A percentile compares a stretch with the other conserved stretches of the same genome.
Conservation (phyloP, 371 early-diverging fungal genomes). For the Mortierella sp. region DNA sequence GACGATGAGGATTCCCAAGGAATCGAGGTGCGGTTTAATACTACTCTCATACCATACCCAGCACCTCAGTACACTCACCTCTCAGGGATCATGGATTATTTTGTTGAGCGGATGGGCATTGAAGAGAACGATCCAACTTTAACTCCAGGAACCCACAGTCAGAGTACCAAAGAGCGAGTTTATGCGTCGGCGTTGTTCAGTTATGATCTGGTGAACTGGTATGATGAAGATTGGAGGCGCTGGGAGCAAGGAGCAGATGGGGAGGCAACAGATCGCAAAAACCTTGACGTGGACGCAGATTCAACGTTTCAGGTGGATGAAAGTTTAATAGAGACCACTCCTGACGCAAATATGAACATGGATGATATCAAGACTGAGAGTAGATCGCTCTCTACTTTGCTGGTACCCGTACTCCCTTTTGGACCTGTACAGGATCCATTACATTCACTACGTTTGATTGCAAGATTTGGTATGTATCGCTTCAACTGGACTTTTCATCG, state of each 20-base stretch:
- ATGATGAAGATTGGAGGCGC: slow-evolving; percentile 64
- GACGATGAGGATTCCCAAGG: slow-evolving; percentile 19
- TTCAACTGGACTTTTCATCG: background rate
- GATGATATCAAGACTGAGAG: slow-evolving; percentile 35
- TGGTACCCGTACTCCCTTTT: slow-evolving; percentile 62
- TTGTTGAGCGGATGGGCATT: slow-evolving; percentile 44
- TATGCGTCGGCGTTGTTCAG: slow-evolving; percentile 62
- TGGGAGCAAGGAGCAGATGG: slow-evolving; percentile 47
- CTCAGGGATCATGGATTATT: slow-evolving; percentile 39
- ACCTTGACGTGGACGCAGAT: background rate
- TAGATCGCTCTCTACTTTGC: slow-evolving; percentile 9
- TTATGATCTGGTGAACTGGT: slow-evolving; percentile 67
- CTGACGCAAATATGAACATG: slow-evolving; percentile 26
- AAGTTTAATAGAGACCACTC: slow-evolving; percentile 8
- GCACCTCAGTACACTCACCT: slow-evolving; percentile 40
- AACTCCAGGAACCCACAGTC: slow-evolving; percentile 10
- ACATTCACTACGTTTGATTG: slow-evolving; percentile 67
- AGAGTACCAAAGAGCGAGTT: slow-evolving; percentile 33
- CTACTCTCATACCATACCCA: slow-evolving; percentile 44
- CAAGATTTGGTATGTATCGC: slow-evolving; percentile 63
- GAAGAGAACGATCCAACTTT: slow-evolving; percentile 17
- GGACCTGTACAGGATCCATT: slow-evolving; percentile 84
- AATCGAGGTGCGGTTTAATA: slow-evolving; percentile 47
- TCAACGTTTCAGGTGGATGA: slow-evolving; percentile 8
- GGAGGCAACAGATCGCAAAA: background rate